These are phyloP conservation scores for Colletotrichum zoysiae DNA, from an alignment of 2,329 filamentous ascomycete genomes.

Conservation along the genomic window DNA sequence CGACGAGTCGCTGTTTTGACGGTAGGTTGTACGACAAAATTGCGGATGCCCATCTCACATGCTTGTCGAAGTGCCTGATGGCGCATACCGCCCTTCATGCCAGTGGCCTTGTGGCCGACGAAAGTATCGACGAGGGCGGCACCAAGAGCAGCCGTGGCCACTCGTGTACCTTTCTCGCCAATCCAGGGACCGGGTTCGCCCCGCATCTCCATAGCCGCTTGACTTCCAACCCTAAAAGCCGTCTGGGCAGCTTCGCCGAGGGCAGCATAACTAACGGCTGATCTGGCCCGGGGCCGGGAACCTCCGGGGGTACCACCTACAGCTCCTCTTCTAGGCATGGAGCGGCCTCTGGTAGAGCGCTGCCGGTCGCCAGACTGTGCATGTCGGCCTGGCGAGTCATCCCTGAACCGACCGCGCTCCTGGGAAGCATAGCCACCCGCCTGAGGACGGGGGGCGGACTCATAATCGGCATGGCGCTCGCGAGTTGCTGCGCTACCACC, in stretches of 20 bases:
- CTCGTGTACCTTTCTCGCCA: constrained; percentile 61
- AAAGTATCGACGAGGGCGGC: constrained; percentile 63
- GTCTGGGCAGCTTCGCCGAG: constrained; percentile 56
- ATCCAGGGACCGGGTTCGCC: constrained; percentile 61
- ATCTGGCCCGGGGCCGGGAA: constrained; percentile 43
- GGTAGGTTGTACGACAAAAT: constrained; percentile 35
- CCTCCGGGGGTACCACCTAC: not conserved
- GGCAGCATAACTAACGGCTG: constrained; percentile 40
- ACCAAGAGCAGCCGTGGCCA: constrained; percentile 62
- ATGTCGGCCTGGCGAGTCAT: constrained; percentile 29
- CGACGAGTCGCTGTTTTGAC: constrained; percentile 30
- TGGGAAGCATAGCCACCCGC: not conserved
- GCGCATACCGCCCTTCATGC: constrained; percentile 42
- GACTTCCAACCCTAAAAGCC: constrained; percentile 61
- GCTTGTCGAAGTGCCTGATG: constrained; percentile 42
- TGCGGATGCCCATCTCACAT: constrained; percentile 38
- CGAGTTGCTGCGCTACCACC: not conserved
- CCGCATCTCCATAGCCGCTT: constrained; percentile 61
- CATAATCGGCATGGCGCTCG: not conserved
- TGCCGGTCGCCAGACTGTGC: constrained; percentile 11
- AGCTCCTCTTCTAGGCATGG: constrained; percentile 29
- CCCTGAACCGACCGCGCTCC: constrained; percentile 15
- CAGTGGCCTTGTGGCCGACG: constrained; percentile 52
- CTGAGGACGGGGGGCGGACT: constrained; percentile 1
- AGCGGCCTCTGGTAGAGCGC: constrained; percentile 29